phyloP scores from a whole-genome alignment of 306 rosid species.

The Corylus avellana region DNA sequence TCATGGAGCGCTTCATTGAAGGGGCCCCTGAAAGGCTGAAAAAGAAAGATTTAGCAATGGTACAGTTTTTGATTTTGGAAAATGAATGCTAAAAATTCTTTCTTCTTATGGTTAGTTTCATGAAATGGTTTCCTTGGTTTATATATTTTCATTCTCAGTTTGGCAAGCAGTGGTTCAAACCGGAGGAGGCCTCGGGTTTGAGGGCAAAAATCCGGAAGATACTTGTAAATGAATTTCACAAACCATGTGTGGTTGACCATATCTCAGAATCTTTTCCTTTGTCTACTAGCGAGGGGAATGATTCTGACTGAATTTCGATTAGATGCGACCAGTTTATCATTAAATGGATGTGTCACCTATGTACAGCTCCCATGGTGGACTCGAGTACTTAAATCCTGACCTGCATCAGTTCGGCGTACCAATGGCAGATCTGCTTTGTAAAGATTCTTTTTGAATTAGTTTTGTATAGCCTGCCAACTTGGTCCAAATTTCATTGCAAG shows the following conservation, averaged over 20 bases:
- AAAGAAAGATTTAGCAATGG: slow-evolving; percentile 73
- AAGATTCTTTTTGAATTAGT: neutral
- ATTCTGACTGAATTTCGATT: slow-evolving; percentile 22
- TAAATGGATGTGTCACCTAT: slow-evolving; percentile 26
- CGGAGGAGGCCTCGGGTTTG: slow-evolving; percentile 83
- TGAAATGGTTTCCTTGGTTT: slow-evolving; percentile 13
- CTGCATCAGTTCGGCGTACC: neutral
- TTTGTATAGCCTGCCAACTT: slow-evolving; percentile 20
- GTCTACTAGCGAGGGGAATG: neutral
- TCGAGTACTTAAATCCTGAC: neutral
- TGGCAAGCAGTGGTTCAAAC: slow-evolving; percentile 82
- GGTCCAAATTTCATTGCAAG: slow-evolving; percentile 6
- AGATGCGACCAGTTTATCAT: slow-evolving; percentile 7
- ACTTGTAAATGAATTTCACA: slow-evolving; percentile 56
- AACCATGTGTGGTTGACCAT: slow-evolving; percentile 23
- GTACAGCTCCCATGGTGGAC: slow-evolving; percentile 22
- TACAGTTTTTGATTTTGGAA: slow-evolving; percentile 27
- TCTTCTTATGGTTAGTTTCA: neutral
- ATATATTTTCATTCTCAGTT: slow-evolving; percentile 52
- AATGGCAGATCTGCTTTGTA: slow-evolving; percentile 18
- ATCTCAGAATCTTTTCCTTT: slow-evolving; percentile 32
- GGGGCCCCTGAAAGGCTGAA: slow-evolving; percentile 77
- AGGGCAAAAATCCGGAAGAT: slow-evolving; percentile 64
- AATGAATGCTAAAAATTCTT: neutral
- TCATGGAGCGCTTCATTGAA: slow-evolving; percentile 82